These are phyloP conservation scores for Ganoderma lucidum DNA, from an alignment of 1,284 basidiomycete species.

Conservation along the genomic window DNA sequence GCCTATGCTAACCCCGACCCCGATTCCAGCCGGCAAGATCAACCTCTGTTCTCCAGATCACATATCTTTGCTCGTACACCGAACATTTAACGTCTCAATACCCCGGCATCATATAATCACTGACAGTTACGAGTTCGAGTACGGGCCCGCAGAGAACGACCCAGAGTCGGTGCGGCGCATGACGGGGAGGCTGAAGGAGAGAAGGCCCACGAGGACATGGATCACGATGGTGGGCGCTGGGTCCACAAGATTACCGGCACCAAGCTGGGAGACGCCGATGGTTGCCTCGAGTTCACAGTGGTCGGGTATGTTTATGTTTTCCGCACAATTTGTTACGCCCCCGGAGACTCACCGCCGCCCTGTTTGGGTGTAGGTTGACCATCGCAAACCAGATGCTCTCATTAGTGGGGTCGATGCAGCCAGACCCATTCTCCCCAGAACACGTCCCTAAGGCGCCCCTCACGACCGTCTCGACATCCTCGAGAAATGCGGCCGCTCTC, in stretches of 20 bases:
- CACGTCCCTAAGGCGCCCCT: slow-evolving; percentile 51
- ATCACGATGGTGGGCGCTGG: slow-evolving; percentile 77
- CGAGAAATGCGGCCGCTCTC: slow-evolving; percentile 4
- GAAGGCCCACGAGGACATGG: slow-evolving; percentile 43
- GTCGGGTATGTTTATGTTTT: slow-evolving; percentile 83
- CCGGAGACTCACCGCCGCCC: slow-evolving; percentile 13
- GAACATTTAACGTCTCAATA: slow-evolving; percentile 97
- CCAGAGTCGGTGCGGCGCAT: slow-evolving; percentile 64
- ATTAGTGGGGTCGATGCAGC: slow-evolving; percentile 88
- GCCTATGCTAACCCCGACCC: not conserved
- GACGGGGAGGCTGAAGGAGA: slow-evolving; percentile 31
- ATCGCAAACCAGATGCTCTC: slow-evolving; percentile 97
- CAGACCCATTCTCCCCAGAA: slow-evolving; percentile 82
- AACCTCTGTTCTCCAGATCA: slow-evolving; percentile 95
- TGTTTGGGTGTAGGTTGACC: slow-evolving; percentile 69
- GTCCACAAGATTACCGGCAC: slow-evolving; percentile 76
- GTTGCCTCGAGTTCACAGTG: slow-evolving; percentile 87
- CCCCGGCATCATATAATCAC: slow-evolving; percentile 90
- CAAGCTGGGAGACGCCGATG: slow-evolving; percentile 75
- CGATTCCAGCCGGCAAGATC: slow-evolving; percentile 77
- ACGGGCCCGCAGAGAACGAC: slow-evolving; percentile 80
- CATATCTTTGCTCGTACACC: slow-evolving; percentile 90
- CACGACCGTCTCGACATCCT: slow-evolving; percentile 23
- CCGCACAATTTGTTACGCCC: slow-evolving; percentile 1
- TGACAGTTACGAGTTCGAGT: slow-evolving; percentile 88